Evolutionary conservation across 2,329 filamentous ascomycete species (phyloP), one percentile per base, ranked within the genome.

Genomic region (Aspergillus glaucus): DNA sequence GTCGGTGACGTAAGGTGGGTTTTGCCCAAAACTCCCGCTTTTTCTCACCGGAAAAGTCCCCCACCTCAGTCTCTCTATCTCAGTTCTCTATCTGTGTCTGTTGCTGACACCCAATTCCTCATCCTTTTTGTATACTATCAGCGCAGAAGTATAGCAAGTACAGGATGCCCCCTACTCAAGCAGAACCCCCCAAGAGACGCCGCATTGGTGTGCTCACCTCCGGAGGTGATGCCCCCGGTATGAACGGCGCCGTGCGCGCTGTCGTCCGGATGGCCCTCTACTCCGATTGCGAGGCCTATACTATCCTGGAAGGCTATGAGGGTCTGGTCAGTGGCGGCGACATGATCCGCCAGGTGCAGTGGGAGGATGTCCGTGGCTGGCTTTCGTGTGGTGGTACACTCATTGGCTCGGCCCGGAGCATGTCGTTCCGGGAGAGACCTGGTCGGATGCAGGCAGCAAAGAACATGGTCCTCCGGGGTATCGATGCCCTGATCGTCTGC

Each of bases 401-500:
- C 54, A 97, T 98, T 64, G 93, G 93, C 53, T 97, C 93, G 37
- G 93, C 93, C 49, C 81, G 93, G 54, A 95, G 91, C 75, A 88
- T 86, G 82, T 84, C 82, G 49, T 98, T 98, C 74, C 92, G 87
- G 72, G 86, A 96, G 70, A 86, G 93, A 43, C 75, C 85, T 26
- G 93, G 93, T 15, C 86, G 93, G 56, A 72, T 95, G 51, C 80
- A 77, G 47, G 93, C 89, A 1, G 93, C 93, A 50, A 95, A 92
- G 78, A 96, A 98, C 75, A 85, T 98, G 84, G 81, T 98, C 39
- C 71, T 89, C 52, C 84, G 88, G 58, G 93, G 93, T 64, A 97
- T 98, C 58, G 90, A 98, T 67, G 93, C 93, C 47, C 78, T 98
- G 60, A 86, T 98, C 62, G 94, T 98, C 66, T 97, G 92, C 69